Conservation (phyloP, 805 yeast genomes). For the Saccharomycopsis sp. region DNA sequence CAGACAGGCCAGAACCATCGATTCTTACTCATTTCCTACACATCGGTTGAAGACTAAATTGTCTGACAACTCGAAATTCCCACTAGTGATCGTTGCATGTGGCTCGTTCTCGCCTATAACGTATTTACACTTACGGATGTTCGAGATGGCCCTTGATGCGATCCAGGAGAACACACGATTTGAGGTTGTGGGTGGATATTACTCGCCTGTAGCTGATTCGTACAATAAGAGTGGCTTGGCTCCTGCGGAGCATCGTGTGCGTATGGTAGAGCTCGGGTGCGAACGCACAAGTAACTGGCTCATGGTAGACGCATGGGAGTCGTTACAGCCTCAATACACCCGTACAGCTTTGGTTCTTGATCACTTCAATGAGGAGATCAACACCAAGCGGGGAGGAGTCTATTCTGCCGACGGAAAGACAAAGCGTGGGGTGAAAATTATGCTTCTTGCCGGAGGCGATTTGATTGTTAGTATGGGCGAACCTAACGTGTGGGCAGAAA, state of each 20-base stretch:
- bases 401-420: conserved; percentile 49
- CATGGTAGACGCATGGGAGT: conserved; percentile 99
- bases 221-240: conserved; percentile 93
- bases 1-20: conserved; percentile 72
- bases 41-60: conserved; percentile 72
- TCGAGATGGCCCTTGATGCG: conserved; percentile 96
- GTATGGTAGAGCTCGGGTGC: conserved; percentile 98
- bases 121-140: conserved; percentile 91
- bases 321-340: conserved; percentile 82
- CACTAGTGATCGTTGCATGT: conserved; percentile 92
- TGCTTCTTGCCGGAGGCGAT: conserved; percentile 97
- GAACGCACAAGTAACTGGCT: conserved; percentile 95
- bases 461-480: conserved; percentile 99
- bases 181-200: conserved; percentile 95
- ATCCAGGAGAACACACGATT: conserved; percentile 86
- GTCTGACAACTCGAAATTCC: conserved; percentile 70
- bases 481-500: conserved; percentile 98
- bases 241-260: conserved; percentile 77
- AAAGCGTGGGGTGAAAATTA: conserved; percentile 79
- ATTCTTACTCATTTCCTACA: conserved; percentile 74
- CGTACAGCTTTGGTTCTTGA: conserved; percentile 94
- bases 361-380: conserved; percentile 93
- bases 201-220: conserved; percentile 90
- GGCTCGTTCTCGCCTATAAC: conserved; percentile 97
- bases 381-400: conserved; percentile 84